Base-by-base conservation (phyloP, 2,329 filamentous ascomycete genomes). In the Trichoderma sp. region DNA sequence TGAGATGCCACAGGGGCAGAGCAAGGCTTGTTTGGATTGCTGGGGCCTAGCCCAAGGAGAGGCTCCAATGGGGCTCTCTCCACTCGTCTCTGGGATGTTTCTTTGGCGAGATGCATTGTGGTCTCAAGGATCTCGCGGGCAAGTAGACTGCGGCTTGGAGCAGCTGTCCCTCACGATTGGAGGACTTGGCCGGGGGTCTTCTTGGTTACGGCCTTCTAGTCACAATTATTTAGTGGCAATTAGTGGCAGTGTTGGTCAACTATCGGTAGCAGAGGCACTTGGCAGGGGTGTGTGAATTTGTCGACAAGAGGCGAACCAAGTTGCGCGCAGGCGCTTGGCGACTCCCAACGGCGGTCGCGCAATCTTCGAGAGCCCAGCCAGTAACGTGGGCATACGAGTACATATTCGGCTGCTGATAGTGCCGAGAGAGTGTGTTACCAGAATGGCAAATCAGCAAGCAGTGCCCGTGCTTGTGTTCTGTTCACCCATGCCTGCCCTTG, bases 201-300 rank as follows among this genome's bases (percentile, higher is more conserved):
- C 66, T 35, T 65, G 35, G 67, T 67, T 63, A 35, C 38, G 60
- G 21, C 27, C n/a, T 62, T 67, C 62, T 60, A 64, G 74, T 64
- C 33, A 33, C 56, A 65, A n/a, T 60, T 53, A 33, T 60, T 71
- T 75, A 71, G 74, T 75, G 74, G 67, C 67, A 60, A 71, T 72
- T 75, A 73, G 71, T 73, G 71, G 71, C 74, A 66, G 59, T 69
- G 45, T 65, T 72, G 50, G 67, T 72, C 62, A 71, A 65, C 62
- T 27, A 50, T 29, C 31, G 18, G 53, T 53, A 67, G 65, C 27
- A 67, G 45, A 59, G 45, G 35, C 35, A n/a, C 63, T 29, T 33
- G 50, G 45, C 50, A 62, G 67, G 74, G 59, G 50, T 50, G 71
- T 66, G 63, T 38, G 33, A 74, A 53, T 67, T 33, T 60, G 24